A percentile compares a stretch with the other conserved stretches of the same genome.
phyloP scores from a whole-genome alignment of 2,329 filamentous ascomycete genomes.

The Rhexocercosporidium sp. region DNA sequence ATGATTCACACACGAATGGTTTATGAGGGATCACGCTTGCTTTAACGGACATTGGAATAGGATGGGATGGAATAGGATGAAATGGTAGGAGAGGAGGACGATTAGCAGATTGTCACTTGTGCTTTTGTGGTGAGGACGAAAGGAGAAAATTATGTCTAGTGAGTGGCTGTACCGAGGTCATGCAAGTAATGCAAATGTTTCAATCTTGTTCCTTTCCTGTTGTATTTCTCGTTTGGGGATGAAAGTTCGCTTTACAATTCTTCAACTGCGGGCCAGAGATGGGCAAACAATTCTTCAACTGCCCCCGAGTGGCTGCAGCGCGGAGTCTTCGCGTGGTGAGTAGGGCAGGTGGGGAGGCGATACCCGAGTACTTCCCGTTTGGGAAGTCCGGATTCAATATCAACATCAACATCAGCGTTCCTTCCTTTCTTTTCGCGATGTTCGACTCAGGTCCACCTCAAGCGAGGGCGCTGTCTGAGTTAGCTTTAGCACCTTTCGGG shows the following conservation, averaged over 20 bases:
- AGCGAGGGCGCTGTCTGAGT: no score
- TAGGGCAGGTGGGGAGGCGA: no score
- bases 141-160: neutral
- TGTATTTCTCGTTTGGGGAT: neutral
- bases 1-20: neutral
- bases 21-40: neutral
- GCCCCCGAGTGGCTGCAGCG: no score
- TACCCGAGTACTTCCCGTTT: no score
- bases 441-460: no score
- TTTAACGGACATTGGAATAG: neutral
- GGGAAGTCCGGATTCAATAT: no score
- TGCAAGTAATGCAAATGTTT: conserved; percentile 10
- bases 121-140: neutral
- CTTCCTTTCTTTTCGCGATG: no score
- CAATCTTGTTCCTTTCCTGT: neutral
- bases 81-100: neutral
- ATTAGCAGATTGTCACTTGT: neutral
- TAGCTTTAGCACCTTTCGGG: no score
- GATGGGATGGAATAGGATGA: neutral
- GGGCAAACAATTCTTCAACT: no score
- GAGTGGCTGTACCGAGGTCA: no score
- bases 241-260: neutral
- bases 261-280: no score
- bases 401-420: neutral
- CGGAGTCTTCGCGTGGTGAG: no score